Conservation (phyloP, 768 basidiomycete species). For the Kondoa malvinella region DNA sequence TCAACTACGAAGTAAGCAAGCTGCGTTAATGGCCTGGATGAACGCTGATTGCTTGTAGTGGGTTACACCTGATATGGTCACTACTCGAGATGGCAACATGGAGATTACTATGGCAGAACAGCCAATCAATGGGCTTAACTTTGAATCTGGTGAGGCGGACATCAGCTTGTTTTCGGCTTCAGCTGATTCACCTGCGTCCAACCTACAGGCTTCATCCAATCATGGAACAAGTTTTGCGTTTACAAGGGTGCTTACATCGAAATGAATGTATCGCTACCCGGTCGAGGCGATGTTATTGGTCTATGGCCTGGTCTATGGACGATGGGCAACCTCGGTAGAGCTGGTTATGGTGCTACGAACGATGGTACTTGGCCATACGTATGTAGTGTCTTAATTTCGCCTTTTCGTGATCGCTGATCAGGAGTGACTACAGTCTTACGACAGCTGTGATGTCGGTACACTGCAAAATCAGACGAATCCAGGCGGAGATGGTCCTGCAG, state of each 20-base stretch:
- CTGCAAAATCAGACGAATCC: slow-evolving; percentile 56
- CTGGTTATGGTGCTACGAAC: slow-evolving; percentile 76
- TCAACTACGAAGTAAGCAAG: background rate
- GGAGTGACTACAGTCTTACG: slow-evolving; percentile 47
- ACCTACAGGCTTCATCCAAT: slow-evolving; percentile 42
- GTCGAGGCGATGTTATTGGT: slow-evolving; percentile 39
- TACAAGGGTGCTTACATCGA: slow-evolving; percentile 81
- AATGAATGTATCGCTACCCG: slow-evolving; percentile 28
- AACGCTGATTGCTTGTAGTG: slow-evolving; percentile 37
- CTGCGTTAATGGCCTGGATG: slow-evolving; percentile 53
- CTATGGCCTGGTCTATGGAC: slow-evolving; percentile 88
- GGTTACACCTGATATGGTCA: slow-evolving; percentile 45
- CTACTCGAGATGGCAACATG: slow-evolving; percentile 55
- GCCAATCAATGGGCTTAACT: slow-evolving; percentile 63
- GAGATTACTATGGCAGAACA: slow-evolving; percentile 29
- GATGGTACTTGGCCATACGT: slow-evolving; percentile 49
- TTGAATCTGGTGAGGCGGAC: slow-evolving; percentile 41
- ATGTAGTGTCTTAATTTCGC: slow-evolving; percentile 15
- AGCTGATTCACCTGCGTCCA: background rate
- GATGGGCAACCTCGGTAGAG: slow-evolving; percentile 65
- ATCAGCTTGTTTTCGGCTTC: background rate
- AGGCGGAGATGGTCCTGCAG: slow-evolving; percentile 43
- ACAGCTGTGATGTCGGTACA: slow-evolving; percentile 69
- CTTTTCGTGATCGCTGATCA: background rate
- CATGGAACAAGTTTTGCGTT: slow-evolving; percentile 93